Base-by-base conservation (phyloP, 108 stramenopile genomes). In the Phaeodactylum tricornutum region DNA sequence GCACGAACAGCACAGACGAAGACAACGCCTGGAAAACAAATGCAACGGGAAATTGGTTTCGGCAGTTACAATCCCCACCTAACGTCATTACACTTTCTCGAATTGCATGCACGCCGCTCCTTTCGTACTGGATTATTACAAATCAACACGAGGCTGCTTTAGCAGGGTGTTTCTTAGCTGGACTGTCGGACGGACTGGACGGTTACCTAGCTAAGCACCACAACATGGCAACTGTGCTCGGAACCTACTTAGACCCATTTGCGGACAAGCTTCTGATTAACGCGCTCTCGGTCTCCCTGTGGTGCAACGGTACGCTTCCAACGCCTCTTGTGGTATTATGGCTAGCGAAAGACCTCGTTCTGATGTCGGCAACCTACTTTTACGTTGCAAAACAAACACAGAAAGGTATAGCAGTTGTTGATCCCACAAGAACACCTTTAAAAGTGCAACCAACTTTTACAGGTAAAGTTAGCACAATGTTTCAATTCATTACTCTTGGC, bases 211-310 rank as follows among this genome's bases (percentile, higher is more conserved):
- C 88, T n/a, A 66, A 79, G 43, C 59, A 54, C 9, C 74, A 77
- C 36, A 51, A 61, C 25, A 66, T 60, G 58, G 55, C 53, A 11
- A 91, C 88, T 8, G 77, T 81, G 19, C 50, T 91, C 16, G 88
- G 88, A 26, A 67, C 88, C 2, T 91, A 81, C 39, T 69, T 91
- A 20, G 89, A 91, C 72, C 89, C 89, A 17, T 54, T 86, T 29
- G 84, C 82, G 8, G 89, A 91, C 44, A 91, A 91, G 63, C 50
- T 83, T 16, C 50, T 90, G 36, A 67, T 81, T 34, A 81, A 75
- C 45, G 43, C 40, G 3, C 5, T 81, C 24, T 60, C 56, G 16
- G 19, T 71, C 1, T 60, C 67, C 29, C 44, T 90, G 37, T 80
- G 78, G 77, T 84, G 79, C 40, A 62, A 43, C 21, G 74, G 54